Base-by-base conservation (phyloP, 2,329 filamentous ascomycete species). In the Phialophora expanda region DNA sequence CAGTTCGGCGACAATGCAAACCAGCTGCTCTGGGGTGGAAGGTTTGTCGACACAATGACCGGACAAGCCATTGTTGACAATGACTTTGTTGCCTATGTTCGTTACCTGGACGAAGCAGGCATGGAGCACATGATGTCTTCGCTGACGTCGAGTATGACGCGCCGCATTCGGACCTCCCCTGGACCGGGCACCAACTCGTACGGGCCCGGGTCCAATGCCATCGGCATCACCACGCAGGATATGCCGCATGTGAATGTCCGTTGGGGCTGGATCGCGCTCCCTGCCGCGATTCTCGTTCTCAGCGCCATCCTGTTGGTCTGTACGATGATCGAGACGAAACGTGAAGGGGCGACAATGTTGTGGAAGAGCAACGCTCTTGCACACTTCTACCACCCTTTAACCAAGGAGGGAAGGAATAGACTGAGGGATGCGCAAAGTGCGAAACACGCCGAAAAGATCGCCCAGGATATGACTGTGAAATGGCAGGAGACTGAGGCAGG, bases 241-340 rank as follows among this genome's bases (percentile, higher is more conserved):
- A 30, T 46, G 38, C 54, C 61, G 22, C 30, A 50, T 26, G 61
- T 64, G 22, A 22, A 64, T 8, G 62, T 65, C 11, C 56, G 57
- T 4, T 66, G 63, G 63, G 57, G 57, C 17, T 66, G 63, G 63
- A 56, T 61, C 12, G 51, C 51, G 14, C 51, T 66, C 17, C 63
- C 63, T 11, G 48, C 50, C 30, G 34, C 58, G 8, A 34, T 66
- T 34, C 20, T 66, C 12, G 8, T 44, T 5, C 58, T 66, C 30
- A 20, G 58, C 2, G n/a, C 54, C 6, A n/a, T 61, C 20, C 26
- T 65, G 2, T 32, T 65, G 17, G 30, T 55, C 11, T 46, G 26
- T 9, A 65, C 62, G 12, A 54, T 61, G 34, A 17, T 46, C 26
- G 48, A 28, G 44, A 24, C 56, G 9, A 34, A 17, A 9, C 34